Evolutionary conservation across 805 yeast genomes (phyloP).

Genomic region (Wickerhamiella vanderwaltii): DNA sequence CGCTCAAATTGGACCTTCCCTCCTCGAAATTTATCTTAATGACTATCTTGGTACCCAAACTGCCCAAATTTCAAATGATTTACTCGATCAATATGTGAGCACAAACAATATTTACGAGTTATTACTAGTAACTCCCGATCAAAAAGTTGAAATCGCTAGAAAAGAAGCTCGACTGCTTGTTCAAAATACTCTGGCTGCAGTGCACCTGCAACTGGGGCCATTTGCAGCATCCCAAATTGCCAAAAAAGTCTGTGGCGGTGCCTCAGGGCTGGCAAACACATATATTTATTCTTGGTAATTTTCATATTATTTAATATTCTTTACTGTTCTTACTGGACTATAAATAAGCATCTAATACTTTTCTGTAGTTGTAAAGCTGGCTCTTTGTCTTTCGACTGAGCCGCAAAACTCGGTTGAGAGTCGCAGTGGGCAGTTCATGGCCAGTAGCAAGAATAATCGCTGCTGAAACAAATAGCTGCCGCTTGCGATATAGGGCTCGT

Average conservation of each 20-base stretch:
- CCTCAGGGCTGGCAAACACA: constrained; percentile 6
- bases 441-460: too few relatives aligned
- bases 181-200: constrained; percentile 7
- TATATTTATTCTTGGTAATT: constrained; percentile 8
- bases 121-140: neutral
- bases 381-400: too few relatives aligned
- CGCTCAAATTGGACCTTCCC: constrained; percentile 8
- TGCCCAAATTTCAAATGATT: constrained; percentile 11
- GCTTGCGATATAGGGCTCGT: neutral
- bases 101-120: constrained; percentile 9
- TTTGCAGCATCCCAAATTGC: constrained; percentile 1
- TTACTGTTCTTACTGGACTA: too few relatives aligned
- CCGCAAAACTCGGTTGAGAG: too few relatives aligned
- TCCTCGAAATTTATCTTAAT: constrained; percentile 16
- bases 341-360: too few relatives aligned
- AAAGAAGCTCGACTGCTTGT: neutral
- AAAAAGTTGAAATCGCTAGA: neutral
- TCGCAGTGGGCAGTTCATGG: too few relatives aligned
- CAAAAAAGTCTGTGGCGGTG: neutral
- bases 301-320: neutral
- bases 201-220: constrained; percentile 4
- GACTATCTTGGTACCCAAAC: constrained; percentile 20
- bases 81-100: constrained; percentile 14
- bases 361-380: too few relatives aligned
- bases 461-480: neutral